Percentiles rank a stretch among this genome's conserved stretches.
Evolutionary conservation across 306 rosid genomes (phyloP).

Genomic region (Vigna trinervia): DNA sequence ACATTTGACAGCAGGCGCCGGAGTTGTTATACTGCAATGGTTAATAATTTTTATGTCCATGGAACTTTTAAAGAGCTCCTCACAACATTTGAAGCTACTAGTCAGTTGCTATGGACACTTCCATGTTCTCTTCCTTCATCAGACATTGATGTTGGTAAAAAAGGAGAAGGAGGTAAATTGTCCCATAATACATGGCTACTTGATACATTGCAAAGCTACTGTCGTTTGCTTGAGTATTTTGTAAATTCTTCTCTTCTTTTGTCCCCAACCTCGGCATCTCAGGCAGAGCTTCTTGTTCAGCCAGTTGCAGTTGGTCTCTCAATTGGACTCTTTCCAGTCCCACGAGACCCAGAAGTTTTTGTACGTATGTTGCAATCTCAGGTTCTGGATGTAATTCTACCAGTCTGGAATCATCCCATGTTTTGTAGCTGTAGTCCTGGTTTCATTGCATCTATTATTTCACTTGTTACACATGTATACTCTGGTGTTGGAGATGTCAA

Average conservation of each 20-base stretch:
- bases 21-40: slow-evolving; percentile 82
- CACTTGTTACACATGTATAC: slow-evolving; percentile 85
- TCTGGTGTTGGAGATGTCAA: slow-evolving; percentile 98
- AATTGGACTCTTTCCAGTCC: slow-evolving; percentile 95
- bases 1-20: slow-evolving; percentile 88
- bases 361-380: slow-evolving; percentile 96
- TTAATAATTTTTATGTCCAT: slow-evolving; percentile 91
- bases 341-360: slow-evolving; percentile 96
- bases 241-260: slow-evolving; percentile 89
- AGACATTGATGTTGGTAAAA: slow-evolving; percentile 65
- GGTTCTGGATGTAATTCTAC: slow-evolving; percentile 89
- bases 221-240: slow-evolving; percentile 89
- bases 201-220: slow-evolving; percentile 88
- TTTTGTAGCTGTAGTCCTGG: slow-evolving; percentile 80
- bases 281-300: slow-evolving; percentile 90
- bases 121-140: slow-evolving; percentile 67
- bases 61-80: slow-evolving; percentile 93
- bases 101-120: slow-evolving; percentile 91
- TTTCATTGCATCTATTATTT: slow-evolving; percentile 85
- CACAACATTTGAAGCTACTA: slow-evolving; percentile 95
- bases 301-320: slow-evolving; percentile 97
- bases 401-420: slow-evolving; percentile 91
- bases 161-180: slow-evolving; percentile 70
- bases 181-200: slow-evolving; percentile 85
- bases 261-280: slow-evolving; percentile 88